Conservation (phyloP, 225 moss, liverwort and hornwort genomes). For the Bryoerythrophyllum caledonicum region DNA sequence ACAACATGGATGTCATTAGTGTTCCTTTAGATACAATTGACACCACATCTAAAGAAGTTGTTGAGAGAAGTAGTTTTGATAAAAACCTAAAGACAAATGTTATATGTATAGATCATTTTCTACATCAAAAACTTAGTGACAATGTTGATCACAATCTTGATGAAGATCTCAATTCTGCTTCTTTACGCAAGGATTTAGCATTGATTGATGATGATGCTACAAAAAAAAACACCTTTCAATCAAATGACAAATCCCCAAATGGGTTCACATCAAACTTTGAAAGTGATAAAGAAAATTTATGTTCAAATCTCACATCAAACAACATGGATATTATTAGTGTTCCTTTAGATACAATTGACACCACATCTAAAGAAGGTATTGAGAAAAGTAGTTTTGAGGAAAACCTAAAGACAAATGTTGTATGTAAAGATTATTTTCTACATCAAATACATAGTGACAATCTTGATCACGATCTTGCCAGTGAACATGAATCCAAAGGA, state of each 20-base stretch:
- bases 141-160: neutral
- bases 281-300: neutral
- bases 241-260: too few species aligned
- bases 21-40: neutral
- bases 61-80: neutral
- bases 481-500: rapidly evolving
- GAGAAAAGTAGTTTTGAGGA: neutral
- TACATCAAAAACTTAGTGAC: neutral
- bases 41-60: neutral
- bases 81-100: neutral
- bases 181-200: neutral
- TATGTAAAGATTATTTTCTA: rapidly evolving
- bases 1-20: neutral
- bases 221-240: neutral
- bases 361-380: neutral
- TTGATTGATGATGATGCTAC: rapidly evolving
- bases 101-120: rapidly evolving
- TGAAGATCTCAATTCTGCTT: neutral
- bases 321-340: neutral
- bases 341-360: neutral
- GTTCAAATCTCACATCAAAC: neutral
- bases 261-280: neutral
- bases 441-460: neutral
- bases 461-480: neutral
- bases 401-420: neutral